These are phyloP conservation scores for Salicornia ramosissima DNA, from an alignment of 148 eudicot genomes.

Conservation along the genomic window DNA sequence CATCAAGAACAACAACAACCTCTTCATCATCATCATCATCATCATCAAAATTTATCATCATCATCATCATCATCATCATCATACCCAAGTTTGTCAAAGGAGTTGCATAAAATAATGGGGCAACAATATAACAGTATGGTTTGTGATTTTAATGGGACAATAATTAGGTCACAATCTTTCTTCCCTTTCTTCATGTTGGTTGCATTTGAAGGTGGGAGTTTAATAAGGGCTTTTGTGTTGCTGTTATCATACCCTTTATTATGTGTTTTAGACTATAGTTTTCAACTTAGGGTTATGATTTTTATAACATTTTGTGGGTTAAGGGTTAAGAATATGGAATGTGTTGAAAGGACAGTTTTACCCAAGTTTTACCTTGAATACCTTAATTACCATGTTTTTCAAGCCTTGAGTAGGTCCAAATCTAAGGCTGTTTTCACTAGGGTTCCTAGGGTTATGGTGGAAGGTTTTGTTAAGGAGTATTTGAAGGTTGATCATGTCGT, in stretches of 20 bases:
- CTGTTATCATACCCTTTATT: conserved; percentile 55
- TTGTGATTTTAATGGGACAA: conserved; percentile 55
- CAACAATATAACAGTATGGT: conserved; percentile 48
- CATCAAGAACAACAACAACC: conserved; percentile 27
- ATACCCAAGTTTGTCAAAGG: conserved; percentile 34
- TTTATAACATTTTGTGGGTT: conserved; percentile 92
- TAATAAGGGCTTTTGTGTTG: conserved; percentile 63
- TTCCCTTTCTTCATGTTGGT: conserved; percentile 94
- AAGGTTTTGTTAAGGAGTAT: conserved; percentile 72
- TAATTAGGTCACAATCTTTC: conserved; percentile 56
- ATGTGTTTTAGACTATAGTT: conserved; percentile 38
- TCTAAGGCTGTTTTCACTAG: conserved; percentile 50
- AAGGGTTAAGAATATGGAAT: conserved; percentile 46
- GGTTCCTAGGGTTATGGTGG: conserved; percentile 88
- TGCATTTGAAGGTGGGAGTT: conserved; percentile 92
- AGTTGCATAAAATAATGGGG: background rate
- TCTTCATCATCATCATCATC: conserved; percentile 15
- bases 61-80: conserved; percentile 13
- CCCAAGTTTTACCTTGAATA: conserved; percentile 90
- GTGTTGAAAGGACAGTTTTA: conserved; percentile 66
- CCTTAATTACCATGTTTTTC: conserved; percentile 50
- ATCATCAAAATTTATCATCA: conserved; percentile 13
- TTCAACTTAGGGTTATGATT: conserved; percentile 58
- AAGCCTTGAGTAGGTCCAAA: conserved; percentile 36
- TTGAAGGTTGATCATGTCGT: conserved; percentile 49